These are phyloP conservation scores for Epichloe elymi DNA, from an alignment of 2,329 filamentous ascomycete genomes.

Conservation along the genomic window DNA sequence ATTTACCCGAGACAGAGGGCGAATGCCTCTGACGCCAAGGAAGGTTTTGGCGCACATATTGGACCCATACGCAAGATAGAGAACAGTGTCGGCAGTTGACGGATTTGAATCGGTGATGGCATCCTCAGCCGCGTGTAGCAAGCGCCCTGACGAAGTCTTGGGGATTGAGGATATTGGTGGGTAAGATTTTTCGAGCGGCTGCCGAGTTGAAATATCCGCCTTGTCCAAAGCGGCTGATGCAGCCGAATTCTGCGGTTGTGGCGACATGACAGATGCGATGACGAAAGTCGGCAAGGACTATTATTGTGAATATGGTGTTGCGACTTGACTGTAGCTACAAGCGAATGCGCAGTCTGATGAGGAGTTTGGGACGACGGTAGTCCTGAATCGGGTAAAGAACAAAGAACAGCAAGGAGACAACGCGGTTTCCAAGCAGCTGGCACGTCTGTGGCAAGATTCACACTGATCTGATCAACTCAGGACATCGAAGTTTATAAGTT, in stretches of 20 bases:
- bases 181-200: constrained; percentile 12
- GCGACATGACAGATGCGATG: neutral
- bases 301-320: no score
- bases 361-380: no score
- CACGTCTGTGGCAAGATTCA: no score
- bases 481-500: no score
- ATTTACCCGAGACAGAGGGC: constrained; percentile 66
- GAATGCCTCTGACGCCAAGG: constrained; percentile 61
- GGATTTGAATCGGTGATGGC: constrained; percentile 11
- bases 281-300: neutral
- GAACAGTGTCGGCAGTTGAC: constrained; percentile 35
- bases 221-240: constrained; percentile 14
- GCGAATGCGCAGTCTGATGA: no score
- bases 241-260: constrained; percentile 1
- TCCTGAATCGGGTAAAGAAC: no score
- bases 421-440: no score
- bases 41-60: constrained; percentile 77
- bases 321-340: no score
- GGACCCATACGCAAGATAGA: constrained; percentile 85
- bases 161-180: constrained; percentile 20
- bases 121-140: constrained; percentile 17
- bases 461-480: no score
- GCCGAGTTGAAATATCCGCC: constrained; percentile 9
- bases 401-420: no score
- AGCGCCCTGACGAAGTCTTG: constrained; percentile 15